Percentiles rank a stretch among this genome's conserved stretches.
Conservation (phyloP, 441 rosid species). For the Mallotus japonicus region DNA sequence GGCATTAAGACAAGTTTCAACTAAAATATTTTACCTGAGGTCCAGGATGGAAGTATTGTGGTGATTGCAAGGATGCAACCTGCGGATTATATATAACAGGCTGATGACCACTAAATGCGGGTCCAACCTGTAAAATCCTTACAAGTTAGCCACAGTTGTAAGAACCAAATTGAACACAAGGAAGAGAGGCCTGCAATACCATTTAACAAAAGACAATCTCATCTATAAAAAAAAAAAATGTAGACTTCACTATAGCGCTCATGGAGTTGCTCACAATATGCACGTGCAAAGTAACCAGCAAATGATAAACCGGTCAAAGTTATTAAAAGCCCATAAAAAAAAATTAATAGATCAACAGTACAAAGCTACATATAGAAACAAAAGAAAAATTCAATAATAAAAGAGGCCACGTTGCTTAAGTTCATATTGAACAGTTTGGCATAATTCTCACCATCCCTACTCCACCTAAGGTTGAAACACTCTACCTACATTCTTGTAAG, state of each 20-base stretch:
- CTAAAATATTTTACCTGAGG: constrained; percentile 53
- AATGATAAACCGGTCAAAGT: background rate
- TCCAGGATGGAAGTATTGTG: constrained; percentile 74
- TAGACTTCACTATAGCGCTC: too few relatives aligned
- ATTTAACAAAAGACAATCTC: background rate
- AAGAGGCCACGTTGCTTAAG: too few relatives aligned
- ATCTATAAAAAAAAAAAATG: too few relatives aligned
- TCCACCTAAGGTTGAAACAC: too few relatives aligned
- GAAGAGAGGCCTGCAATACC: background rate
- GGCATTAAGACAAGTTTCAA: background rate
- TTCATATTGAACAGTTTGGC: too few relatives aligned
- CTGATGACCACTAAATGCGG: constrained; percentile 61
- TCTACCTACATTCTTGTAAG: too few relatives aligned
- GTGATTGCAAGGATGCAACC: constrained; percentile 54
- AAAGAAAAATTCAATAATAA: background rate
- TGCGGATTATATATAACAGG: constrained; percentile 66
- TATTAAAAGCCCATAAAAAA: constrained; percentile 2
- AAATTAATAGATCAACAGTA: background rate
- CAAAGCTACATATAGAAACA: background rate
- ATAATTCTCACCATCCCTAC: too few relatives aligned
- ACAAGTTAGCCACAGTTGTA: constrained; percentile 15
- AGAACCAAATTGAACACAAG: background rate
- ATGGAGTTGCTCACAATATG: too few relatives aligned
- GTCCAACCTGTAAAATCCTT: constrained; percentile 57
- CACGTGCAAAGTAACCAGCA: background rate